phyloP scores from a whole-genome alignment of 2,329 filamentous ascomycete species.

The Fusarium cicatricum region DNA sequence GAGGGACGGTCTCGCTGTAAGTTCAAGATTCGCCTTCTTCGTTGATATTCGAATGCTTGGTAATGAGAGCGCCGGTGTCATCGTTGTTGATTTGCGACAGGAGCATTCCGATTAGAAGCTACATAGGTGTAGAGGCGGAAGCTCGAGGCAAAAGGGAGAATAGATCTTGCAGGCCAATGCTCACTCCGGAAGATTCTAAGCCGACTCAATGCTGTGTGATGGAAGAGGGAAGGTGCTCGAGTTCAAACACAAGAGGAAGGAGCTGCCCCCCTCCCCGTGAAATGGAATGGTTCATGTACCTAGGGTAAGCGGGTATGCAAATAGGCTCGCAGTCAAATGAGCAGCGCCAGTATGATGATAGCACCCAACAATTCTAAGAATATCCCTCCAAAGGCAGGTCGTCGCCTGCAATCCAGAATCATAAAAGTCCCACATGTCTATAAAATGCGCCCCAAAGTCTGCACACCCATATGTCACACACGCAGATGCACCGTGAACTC shows the following conservation, averaged over 20 bases:
- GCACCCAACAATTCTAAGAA: constrained; percentile 11
- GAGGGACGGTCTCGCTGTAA: constrained; percentile 40
- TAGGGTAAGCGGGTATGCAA: background rate
- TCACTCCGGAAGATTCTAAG: too few species aligned
- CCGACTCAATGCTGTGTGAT: background rate
- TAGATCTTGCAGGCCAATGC: too few species aligned
- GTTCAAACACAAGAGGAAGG: background rate
- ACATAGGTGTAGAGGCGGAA: background rate
- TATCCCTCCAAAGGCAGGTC: constrained; percentile 11
- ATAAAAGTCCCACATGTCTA: constrained; percentile 33
- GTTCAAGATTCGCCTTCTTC: constrained; percentile 33
- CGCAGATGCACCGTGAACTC: constrained; percentile 39
- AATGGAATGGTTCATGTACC: background rate
- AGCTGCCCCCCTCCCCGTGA: background rate
- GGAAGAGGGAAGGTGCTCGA: background rate
- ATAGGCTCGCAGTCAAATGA: background rate
- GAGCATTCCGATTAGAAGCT: background rate
- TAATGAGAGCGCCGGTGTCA: constrained; percentile 32
- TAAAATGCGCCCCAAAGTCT: constrained; percentile 27
- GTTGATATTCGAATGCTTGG: constrained; percentile 38
- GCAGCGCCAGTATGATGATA: constrained; percentile 11
- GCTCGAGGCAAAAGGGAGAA: too few species aligned
- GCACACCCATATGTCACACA: constrained; percentile 15
- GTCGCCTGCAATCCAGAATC: constrained; percentile 19
- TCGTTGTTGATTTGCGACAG: background rate